Conservation (phyloP, 2,329 filamentous ascomycete species). For the Fusarium brevicatenulatum region DNA sequence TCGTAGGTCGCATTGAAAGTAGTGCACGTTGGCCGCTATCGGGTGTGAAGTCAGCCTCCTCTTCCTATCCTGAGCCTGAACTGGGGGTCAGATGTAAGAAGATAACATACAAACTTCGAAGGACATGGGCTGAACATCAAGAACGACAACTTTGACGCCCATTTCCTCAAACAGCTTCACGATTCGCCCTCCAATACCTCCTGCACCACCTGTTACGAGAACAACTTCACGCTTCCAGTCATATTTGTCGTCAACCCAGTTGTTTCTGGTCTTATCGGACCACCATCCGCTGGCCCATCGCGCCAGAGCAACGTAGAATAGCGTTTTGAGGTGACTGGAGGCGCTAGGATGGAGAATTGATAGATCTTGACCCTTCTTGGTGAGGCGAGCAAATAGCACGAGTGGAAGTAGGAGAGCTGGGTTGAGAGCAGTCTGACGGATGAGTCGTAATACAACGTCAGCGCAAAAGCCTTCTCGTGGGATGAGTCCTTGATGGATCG, state of each 20-base stretch:
- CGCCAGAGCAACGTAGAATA: constrained; percentile 47
- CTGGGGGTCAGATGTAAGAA: background rate
- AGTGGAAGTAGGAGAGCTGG: constrained; percentile 72
- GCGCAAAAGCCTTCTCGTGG: constrained; percentile 68
- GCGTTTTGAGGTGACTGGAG: constrained; percentile 57
- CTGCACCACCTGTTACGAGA: constrained; percentile 78
- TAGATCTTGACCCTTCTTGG: constrained; percentile 67
- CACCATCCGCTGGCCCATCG: constrained; percentile 46
- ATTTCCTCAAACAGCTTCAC: constrained; percentile 72
- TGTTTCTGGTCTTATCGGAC: constrained; percentile 50
- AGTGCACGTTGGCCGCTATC: constrained; percentile 65
- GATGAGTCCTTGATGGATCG: constrained; percentile 61
- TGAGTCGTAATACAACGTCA: constrained; percentile 67
- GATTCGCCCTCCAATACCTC: constrained; percentile 76
- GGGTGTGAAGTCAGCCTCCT: constrained; percentile 17
- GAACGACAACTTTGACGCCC: constrained; percentile 74
- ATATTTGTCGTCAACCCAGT: constrained; percentile 57
- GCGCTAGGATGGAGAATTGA: constrained; percentile 61
- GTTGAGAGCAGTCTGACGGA: constrained; percentile 71
- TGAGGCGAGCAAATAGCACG: constrained; percentile 70
- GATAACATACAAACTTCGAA: constrained; percentile 59
- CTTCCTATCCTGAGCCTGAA: background rate
- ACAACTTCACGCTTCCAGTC: constrained; percentile 77
- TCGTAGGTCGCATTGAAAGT: constrained; percentile 77
- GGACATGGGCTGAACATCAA: constrained; percentile 73